Evolutionary conservation across 1,139 yeast genomes (phyloP).

Genomic region (Hyphopichia burtonii): DNA sequence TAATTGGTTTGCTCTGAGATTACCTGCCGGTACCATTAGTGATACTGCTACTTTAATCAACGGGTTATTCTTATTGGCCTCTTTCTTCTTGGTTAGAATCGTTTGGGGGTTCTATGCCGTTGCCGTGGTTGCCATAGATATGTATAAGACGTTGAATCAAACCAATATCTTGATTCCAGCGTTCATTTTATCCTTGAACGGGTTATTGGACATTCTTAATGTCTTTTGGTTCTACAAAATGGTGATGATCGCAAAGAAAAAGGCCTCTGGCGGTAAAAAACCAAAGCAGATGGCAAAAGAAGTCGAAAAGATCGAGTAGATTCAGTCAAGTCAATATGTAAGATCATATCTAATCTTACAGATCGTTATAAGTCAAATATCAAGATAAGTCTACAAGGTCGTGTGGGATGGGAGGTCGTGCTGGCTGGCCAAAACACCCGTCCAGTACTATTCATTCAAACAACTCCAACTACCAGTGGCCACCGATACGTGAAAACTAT

Average conservation of each 20-base stretch:
- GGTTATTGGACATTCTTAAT: conserved; percentile 66
- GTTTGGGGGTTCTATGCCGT: conserved; percentile 88
- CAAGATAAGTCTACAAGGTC: too few species aligned
- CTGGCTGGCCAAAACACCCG: too few species aligned
- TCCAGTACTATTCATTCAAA: too few species aligned
- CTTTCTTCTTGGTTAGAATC: conserved; percentile 78
- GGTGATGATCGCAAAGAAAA: conserved; percentile 69
- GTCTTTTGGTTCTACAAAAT: conserved; percentile 80
- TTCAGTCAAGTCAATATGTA: too few species aligned
- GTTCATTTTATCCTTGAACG: conserved; percentile 59
- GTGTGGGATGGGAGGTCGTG: too few species aligned
- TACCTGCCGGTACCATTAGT: conserved; percentile 59
- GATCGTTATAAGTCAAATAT: too few species aligned
- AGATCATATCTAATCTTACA: background rate
- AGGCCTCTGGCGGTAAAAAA: conserved; percentile 16
- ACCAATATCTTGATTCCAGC: conserved; percentile 24
- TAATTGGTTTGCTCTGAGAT: conserved; percentile 84
- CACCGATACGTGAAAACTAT: too few species aligned
- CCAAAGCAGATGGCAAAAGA: conserved; percentile 20
- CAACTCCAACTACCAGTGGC: too few species aligned
- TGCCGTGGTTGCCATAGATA: conserved; percentile 50
- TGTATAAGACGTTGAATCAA: conserved; percentile 37
- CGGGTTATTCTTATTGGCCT: conserved; percentile 64
- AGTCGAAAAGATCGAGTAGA: conserved; percentile 20
- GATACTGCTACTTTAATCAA: conserved; percentile 57